Percentiles rank a stretch among this genome's conserved stretches.
Conservation (phyloP, 371 early-diverging fungal genomes). For the Chytridiales sp. region DNA sequence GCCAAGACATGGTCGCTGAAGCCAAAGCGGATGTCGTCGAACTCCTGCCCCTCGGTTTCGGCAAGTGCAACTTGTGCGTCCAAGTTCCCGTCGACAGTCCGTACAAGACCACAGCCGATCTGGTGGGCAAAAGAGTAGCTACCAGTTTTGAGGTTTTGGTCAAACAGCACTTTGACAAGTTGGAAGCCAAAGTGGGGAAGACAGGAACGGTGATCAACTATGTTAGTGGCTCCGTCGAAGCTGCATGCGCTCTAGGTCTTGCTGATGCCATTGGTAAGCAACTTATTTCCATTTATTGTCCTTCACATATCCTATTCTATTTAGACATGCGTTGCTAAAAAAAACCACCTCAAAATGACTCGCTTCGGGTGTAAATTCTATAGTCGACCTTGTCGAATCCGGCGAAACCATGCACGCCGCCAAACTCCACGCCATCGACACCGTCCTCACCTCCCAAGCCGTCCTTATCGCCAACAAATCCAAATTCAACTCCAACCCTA, state of each 20-base stretch:
- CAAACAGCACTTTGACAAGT: constrained; percentile 61
- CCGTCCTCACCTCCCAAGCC: constrained; percentile 79
- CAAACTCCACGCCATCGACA: constrained; percentile 82
- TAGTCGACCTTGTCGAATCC: constrained; percentile 73
- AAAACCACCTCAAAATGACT: neutral
- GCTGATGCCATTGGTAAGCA: constrained; percentile 92
- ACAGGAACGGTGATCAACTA: constrained; percentile 69
- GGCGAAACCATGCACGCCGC: constrained; percentile 99
- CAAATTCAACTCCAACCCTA: constrained; percentile 57
- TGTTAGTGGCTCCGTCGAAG: constrained; percentile 92
- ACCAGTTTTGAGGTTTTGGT: constrained; percentile 83
- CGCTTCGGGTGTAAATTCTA: neutral
- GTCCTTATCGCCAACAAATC: constrained; percentile 72
- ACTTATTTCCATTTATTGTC: constrained; percentile 2
- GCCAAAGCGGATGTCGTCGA: constrained; percentile 69
- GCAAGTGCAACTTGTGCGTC: constrained; percentile 84
- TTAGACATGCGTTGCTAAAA: no score
- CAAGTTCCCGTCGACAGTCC: constrained; percentile 57
- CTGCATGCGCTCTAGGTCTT: constrained; percentile 92
- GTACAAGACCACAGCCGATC: constrained; percentile 53
- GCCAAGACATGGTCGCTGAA: constrained; percentile 88
- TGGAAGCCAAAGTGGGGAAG: constrained; percentile 19
- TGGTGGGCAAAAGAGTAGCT: constrained; percentile 91
- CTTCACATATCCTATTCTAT: no score
- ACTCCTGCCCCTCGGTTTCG: constrained; percentile 81